Percentiles rank a stretch among this genome's conserved stretches.
Evolutionary conservation across 2,329 filamentous ascomycete genomes (phyloP).

Genomic region (Talaromyces marneffei): DNA sequence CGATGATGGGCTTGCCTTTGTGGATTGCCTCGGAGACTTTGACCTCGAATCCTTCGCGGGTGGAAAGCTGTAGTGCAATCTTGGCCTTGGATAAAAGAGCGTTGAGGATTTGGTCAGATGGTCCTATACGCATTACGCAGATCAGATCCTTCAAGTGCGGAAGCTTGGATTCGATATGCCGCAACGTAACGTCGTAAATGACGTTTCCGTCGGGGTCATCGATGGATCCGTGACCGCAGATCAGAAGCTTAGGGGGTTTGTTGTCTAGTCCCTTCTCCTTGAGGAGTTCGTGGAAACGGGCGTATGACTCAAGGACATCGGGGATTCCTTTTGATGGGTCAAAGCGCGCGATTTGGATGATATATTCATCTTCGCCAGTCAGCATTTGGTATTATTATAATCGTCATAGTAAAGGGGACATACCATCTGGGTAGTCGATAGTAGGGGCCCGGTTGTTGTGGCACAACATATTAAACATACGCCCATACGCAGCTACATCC

Average conservation of each 20-base stretch:
- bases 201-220: constrained; percentile 71
- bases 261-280: constrained; percentile 45
- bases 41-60: constrained; percentile 76
- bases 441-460: constrained; percentile 52
- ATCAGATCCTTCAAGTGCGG: constrained; percentile 59
- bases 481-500: constrained; percentile 68
- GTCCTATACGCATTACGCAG: constrained; percentile 69
- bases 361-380: constrained; percentile 56
- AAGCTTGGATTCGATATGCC: constrained; percentile 59
- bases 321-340: constrained; percentile 79
- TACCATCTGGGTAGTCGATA: constrained; percentile 44
- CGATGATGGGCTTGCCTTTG: constrained; percentile 72
- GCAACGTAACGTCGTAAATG: constrained; percentile 67
- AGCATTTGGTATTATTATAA: constrained; percentile 42
- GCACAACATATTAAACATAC: constrained; percentile 62
- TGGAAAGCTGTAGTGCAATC: constrained; percentile 72
- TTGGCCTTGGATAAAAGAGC: constrained; percentile 65
- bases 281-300: constrained; percentile 60
- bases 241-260: constrained; percentile 62
- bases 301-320: constrained; percentile 69
- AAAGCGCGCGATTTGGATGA: constrained; percentile 74
- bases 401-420: constrained; percentile 20
- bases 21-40: constrained; percentile 80
- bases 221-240: constrained; percentile 72
- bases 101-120: constrained; percentile 75